Evolutionary conservation across 768 basidiomycete species (phyloP).

Genomic region (Dacryopinax primogenitus): DNA sequence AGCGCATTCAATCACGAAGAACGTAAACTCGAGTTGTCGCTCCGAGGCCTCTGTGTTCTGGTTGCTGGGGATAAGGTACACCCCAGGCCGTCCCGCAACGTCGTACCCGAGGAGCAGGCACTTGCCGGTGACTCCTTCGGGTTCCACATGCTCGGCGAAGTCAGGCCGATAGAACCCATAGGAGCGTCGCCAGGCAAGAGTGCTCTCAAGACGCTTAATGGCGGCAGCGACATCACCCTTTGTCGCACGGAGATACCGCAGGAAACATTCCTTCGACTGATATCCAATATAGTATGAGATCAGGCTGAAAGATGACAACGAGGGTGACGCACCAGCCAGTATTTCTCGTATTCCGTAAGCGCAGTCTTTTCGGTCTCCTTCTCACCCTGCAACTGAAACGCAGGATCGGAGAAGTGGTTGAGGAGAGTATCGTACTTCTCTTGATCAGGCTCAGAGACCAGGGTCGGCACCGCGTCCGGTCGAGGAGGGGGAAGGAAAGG

Average conservation of each 20-base stretch:
- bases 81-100: slow-evolving; percentile 44
- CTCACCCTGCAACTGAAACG: neutral
- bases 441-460: neutral
- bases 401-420: neutral
- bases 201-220: slow-evolving; percentile 52
- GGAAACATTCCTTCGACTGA: slow-evolving; percentile 54
- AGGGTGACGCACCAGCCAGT: slow-evolving; percentile 49
- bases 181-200: slow-evolving; percentile 68
- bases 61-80: slow-evolving; percentile 54
- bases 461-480: neutral
- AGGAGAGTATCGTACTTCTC: neutral
- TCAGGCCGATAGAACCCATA: slow-evolving; percentile 50
- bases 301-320: neutral
- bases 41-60: slow-evolving; percentile 65
- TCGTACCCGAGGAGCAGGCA: slow-evolving; percentile 68
- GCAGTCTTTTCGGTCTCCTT: slow-evolving; percentile 28
- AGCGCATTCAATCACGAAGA: slow-evolving; percentile 66
- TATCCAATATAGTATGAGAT: neutral
- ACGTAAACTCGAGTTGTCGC: slow-evolving; percentile 56
- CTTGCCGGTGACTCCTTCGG: slow-evolving; percentile 78
- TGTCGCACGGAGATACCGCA: slow-evolving; percentile 61
- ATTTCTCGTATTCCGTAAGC: slow-evolving; percentile 54
- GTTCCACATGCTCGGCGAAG: slow-evolving; percentile 47
- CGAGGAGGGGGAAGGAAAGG: neutral
- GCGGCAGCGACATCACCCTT: slow-evolving; percentile 52